These are phyloP conservation scores for Citrullus colocynthis DNA, from an alignment of 306 rosid genomes.

Conservation along the genomic window DNA sequence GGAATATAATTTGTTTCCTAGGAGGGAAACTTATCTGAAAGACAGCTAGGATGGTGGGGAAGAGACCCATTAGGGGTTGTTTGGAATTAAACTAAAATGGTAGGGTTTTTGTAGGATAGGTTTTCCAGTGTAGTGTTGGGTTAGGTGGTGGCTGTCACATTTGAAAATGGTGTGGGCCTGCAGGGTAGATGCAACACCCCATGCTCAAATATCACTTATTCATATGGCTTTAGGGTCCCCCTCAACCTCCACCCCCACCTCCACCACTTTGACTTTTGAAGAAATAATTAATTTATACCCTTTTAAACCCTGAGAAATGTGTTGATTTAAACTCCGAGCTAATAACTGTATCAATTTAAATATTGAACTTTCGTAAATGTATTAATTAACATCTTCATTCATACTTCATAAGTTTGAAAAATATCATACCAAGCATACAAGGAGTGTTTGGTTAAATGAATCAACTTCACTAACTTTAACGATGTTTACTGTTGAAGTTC, in stretches of 20 bases:
- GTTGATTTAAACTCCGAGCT: too few relatives aligned
- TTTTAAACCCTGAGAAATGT: too few relatives aligned
- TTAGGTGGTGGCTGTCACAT: constrained; percentile 29
- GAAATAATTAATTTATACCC: too few relatives aligned
- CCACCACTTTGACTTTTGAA: constrained; percentile 10
- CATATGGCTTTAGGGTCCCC: constrained; percentile 39
- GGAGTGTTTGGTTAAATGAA: too few relatives aligned
- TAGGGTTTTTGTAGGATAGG: constrained; percentile 12
- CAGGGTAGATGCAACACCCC: constrained; percentile 38
- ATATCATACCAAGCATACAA: too few relatives aligned
- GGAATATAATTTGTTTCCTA: constrained; percentile 42
- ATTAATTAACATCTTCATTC: too few relatives aligned
- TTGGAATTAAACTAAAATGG: constrained; percentile 20
- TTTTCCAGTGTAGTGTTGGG: constrained; percentile 18
- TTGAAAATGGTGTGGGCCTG: constrained; percentile 32
- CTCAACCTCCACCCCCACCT: background rate
- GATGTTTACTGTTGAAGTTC: too few relatives aligned
- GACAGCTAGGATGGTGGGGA: constrained; percentile 43
- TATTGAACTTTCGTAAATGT: too few relatives aligned
- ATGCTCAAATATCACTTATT: constrained; percentile 41
- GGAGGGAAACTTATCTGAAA: constrained; percentile 47
- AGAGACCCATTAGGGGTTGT: constrained; percentile 28
- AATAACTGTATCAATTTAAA: too few relatives aligned
- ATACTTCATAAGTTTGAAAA: too few relatives aligned
- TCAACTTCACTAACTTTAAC: too few relatives aligned